Evolutionary conservation across 495 filamentous ascomycete species (phyloP), one percentile per base, ranked within the genome.

Genomic region (Corynascus novoguineensis): DNA sequence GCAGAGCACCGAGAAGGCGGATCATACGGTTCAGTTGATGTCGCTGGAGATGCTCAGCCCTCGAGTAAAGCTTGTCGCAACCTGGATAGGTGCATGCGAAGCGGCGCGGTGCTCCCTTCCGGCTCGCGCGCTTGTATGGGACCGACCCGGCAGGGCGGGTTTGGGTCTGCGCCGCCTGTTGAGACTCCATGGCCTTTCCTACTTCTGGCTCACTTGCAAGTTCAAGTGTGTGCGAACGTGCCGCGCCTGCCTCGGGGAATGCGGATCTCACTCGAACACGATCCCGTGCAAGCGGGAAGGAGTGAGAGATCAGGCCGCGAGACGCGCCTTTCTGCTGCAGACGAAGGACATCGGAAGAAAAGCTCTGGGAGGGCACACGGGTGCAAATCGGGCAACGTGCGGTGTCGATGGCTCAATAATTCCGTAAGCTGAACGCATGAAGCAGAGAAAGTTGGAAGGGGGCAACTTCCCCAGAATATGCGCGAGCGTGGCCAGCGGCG

Each of bases 1-100:
- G 32, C 27, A 55, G 21, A 9, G 40, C 38, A 42, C 34, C 12
- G 48, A 28, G 41, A 25, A 15, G 50, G 51, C 3, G 27, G n/a
- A 22, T 46, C 73, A 61, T 65, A 78, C 75, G 74, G 58, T 75
- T 76, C 32, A 78, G 62, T 60, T 75, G 70, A 59, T 78, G 76
- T 21, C 77, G 67, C 61, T 78, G 95, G 58, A 98, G 81, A 75
- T 98, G 93, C 68, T 98, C 93, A 27, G 92, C 91, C 63, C 93
- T 82, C 45, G 92, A 96, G 73, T 97, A 98, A 54, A 87, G 86
- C 80, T 95, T 98, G 55, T 89, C 90, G 66, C 93, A 98, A 34
- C 83, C 88, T 57, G 87, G 83, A 62, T 87, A 85, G 9, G 86
- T 81, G 69, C 93, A 98, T 61, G 86, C 81, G 62, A 95, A 98